Evolutionary conservation across 176 grass and related monocot species (phyloP), one percentile per base, ranked within the genome.

Genomic region (Triticum aestivum): DNA sequence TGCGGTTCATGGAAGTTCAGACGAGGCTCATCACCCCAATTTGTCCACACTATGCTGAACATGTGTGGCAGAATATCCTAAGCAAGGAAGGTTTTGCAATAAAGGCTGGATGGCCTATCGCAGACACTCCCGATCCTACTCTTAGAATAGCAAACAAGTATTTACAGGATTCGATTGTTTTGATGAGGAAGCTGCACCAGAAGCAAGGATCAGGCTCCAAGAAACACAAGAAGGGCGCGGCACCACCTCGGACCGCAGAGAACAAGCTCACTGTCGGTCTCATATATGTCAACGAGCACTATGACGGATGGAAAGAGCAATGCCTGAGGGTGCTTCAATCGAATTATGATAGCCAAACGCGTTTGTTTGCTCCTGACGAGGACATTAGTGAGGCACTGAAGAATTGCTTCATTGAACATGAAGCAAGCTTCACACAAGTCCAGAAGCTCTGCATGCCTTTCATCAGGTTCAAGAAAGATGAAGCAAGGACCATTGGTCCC

Each of bases 401-500:
- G 15, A 71, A 77, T 54, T 85, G 88, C 77, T 58, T 75, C 44
- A 72, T 91, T 3, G 86, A 82, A 9, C 84, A 81, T 66, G 81
- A 87, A 87, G 2, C 88, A 24, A 86, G 87, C 72, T 91, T 91
- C 45, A 97, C 94, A 65, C 90, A 92, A 61, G 82, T 94, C 38
- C 88, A 91, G 86, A 97, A 92, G 77, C 88, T 89, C 5, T 97
- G 94, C 88, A 94, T 91, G 92, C 92, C 92, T 51, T 94, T 94
- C 72, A 73, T 97, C 12, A 97, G 68, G 81, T 92, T 89, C 62
- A 92, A 97, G 74, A 94, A 92, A 87, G 92, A 91, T 17, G 88
- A 97, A 27, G 79, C 86, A 0, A 79, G 75, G 68, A 80, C 74
- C 24, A 74, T 97, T 38, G 92, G 92, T 34, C 67, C 58, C 1